Evolutionary conservation across 257 asterid genomes (phyloP).

Genomic region (Misopates orontium): DNA sequence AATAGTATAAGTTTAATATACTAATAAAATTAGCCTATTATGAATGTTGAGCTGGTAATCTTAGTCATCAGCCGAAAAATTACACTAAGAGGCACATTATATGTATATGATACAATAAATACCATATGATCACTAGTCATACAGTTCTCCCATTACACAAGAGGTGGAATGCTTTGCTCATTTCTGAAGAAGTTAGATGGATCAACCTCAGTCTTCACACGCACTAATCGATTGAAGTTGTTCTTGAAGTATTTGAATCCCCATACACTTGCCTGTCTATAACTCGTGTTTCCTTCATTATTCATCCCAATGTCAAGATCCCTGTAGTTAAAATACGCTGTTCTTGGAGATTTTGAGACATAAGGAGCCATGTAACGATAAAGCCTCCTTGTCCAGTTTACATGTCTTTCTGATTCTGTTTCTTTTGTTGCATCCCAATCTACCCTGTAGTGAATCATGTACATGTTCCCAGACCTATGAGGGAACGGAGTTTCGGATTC

Average conservation of each 20-base stretch:
- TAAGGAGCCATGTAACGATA: conserved; percentile 34
- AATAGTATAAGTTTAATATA: too few species aligned
- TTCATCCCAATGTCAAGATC: conserved; percentile 45
- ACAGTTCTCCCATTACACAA: not conserved
- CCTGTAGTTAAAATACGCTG: conserved; percentile 40
- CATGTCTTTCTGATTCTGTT: conserved; percentile 1
- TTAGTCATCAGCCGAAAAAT: too few species aligned
- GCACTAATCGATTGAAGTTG: conserved; percentile 38
- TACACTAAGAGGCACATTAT: too few species aligned
- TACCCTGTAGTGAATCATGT: conserved; percentile 35
- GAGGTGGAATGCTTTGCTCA: conserved; percentile 45
- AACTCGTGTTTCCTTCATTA: conserved; percentile 30
- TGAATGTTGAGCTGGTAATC: too few species aligned
- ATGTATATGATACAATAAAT: too few species aligned
- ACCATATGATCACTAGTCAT: too few species aligned
- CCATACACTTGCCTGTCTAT: conserved; percentile 37
- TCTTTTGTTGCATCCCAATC: not conserved
- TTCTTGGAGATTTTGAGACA: conserved; percentile 32
- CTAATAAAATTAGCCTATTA: too few species aligned
- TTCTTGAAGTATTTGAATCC: conserved; percentile 33
- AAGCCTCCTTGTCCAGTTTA: conserved; percentile 30
- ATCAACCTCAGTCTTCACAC: conserved; percentile 41
- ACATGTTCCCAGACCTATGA: conserved; percentile 36
- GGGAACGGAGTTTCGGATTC: conserved; percentile 44
- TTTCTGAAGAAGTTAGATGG: conserved; percentile 47